A percentile compares a stretch with the other conserved stretches of the same genome.
phyloP scores from a whole-genome alignment of 768 basidiomycete species.

The Amanita rubescens region DNA sequence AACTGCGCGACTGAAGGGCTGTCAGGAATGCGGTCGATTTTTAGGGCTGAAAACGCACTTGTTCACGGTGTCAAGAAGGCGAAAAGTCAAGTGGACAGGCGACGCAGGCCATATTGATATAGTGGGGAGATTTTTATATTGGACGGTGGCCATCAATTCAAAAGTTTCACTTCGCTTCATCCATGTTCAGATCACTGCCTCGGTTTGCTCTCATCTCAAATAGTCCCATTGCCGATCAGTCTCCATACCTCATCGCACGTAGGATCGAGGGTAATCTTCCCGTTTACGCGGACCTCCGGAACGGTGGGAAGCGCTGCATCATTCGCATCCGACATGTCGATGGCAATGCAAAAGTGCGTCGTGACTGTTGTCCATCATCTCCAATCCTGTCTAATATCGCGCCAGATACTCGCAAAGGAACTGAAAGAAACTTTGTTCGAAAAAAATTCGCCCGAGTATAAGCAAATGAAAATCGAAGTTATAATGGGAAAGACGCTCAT shows the following conservation, averaged over 20 bases:
- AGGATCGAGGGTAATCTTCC: constrained; percentile 63
- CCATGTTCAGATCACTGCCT: background rate
- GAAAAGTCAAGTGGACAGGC: background rate
- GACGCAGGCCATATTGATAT: no score
- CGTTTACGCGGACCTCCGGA: constrained; percentile 70
- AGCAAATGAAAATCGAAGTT: constrained; percentile 41
- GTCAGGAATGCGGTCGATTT: background rate
- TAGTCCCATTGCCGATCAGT: background rate
- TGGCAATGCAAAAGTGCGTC: constrained; percentile 51
- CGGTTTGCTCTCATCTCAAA: background rate
- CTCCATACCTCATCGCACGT: constrained; percentile 55
- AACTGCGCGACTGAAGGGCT: background rate
- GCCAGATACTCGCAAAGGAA: constrained; percentile 53
- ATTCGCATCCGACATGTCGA: constrained; percentile 63
- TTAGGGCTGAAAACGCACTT: background rate
- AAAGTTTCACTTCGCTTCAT: background rate
- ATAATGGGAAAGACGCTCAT: constrained; percentile 44
- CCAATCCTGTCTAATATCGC: constrained; percentile 12
- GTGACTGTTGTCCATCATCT: constrained; percentile 1
- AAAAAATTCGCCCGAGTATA: constrained; percentile 35
- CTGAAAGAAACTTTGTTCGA: constrained; percentile 45
- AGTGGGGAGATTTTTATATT: background rate
- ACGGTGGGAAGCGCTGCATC: constrained; percentile 50
- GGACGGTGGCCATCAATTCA: background rate
- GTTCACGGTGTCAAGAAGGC: background rate